Percentiles rank a stretch among this genome's conserved stretches.
Evolutionary conservation across 1,139 yeast genomes (phyloP).

Genomic region (Williopsis jadinii): DNA sequence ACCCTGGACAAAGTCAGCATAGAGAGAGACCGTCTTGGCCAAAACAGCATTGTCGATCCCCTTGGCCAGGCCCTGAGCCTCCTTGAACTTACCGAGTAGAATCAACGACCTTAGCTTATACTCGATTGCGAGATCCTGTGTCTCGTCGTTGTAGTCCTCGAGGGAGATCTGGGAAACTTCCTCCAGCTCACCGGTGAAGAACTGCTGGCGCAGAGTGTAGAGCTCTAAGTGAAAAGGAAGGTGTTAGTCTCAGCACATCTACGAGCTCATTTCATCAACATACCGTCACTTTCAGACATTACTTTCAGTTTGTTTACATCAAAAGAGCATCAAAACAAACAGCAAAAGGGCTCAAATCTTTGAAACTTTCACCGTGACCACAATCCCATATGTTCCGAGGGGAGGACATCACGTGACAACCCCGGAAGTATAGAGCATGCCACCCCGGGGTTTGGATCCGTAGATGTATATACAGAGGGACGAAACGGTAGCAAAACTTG

Average conservation of each 20-base stretch:
- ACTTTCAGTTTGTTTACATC: not conserved
- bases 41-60: slow-evolving; percentile 2
- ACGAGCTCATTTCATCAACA: not conserved
- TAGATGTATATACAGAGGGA: too few species aligned
- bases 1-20: slow-evolving; percentile 10
- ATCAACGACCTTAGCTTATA: slow-evolving; percentile 17
- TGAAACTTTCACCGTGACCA: too few species aligned
- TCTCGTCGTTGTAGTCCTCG: slow-evolving; percentile 9
- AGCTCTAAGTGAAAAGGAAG: slow-evolving; percentile 7
- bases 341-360: too few species aligned
- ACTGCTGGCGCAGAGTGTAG: slow-evolving; percentile 17
- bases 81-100: slow-evolving; percentile 7
- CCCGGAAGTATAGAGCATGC: too few species aligned
- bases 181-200: slow-evolving; percentile 18
- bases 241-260: not conserved
- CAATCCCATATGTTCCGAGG: too few species aligned
- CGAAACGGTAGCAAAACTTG: too few species aligned
- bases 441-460: too few species aligned
- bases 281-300: slow-evolving; percentile 6
- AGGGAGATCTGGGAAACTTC: slow-evolving; percentile 7
- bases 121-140: slow-evolving; percentile 6
- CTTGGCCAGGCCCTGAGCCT: slow-evolving; percentile 2
- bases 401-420: too few species aligned
- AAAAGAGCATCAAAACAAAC: too few species aligned
- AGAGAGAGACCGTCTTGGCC: slow-evolving; percentile 6